Evolutionary conservation across 1,284 basidiomycete species (phyloP), one percentile per base, ranked within the genome.

Genomic region (Erythrobasidium hasegawianum): DNA sequence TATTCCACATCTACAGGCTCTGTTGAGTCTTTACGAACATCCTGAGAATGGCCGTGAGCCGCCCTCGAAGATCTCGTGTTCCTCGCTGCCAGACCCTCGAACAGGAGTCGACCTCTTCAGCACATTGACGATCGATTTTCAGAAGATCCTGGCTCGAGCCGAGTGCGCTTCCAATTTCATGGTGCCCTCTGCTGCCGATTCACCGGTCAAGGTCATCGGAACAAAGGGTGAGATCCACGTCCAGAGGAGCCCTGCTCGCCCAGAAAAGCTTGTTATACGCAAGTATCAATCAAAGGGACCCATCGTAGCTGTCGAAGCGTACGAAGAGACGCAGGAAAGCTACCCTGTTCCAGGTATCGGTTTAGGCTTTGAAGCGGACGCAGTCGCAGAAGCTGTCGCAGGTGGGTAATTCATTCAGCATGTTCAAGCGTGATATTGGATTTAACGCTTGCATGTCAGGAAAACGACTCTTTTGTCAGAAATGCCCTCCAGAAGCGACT

Each of bases 291-390:
- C 43, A 22, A 24, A 29, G 16, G 8, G 49, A 45, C 56, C 56
- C 2, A 57, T 65, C 50, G 58, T 52, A 33, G 45, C 58, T 40
- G 54, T 49, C 14, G 29, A 26, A n/a, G 41, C 29, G 2, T 65
- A 18, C 27, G 45, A 65, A 14, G 62, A 58, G n/a, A 50, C 69
- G 58, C 24, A 59, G 61, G 62, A 13, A 39, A 64, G 64, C 24
- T 55, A 40, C 24, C 39, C 59, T 0, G 38, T 59, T 0, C 50
- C 55, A 8, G 74, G 72, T 9, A 71, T 70, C 29, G 77, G 76
- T 8, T 72, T 77, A 40, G 73, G 75, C 11, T 79, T 75, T 72
- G 78, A 80, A 69, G 78, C 78, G 0, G 79, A 80, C 61, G 77
- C 73, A 14, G 77, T 78, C 1, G 79, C 78, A 1, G 67, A 76